Conservation (phyloP, 768 basidiomycete genomes). For the Termitomyces sp. region DNA sequence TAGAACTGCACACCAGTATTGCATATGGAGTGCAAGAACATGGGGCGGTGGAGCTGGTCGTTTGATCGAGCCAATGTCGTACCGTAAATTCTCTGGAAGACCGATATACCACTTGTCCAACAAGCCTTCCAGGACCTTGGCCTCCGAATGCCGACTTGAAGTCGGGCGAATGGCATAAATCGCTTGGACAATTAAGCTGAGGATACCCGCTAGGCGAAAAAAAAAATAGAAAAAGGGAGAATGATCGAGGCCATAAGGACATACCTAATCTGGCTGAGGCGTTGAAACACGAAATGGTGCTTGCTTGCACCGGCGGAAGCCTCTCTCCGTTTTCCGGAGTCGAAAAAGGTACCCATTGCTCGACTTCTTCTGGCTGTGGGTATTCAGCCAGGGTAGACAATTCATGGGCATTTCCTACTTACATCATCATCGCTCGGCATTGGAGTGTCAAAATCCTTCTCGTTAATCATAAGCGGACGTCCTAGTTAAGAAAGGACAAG, state of each 20-base stretch:
- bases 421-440: conserved; percentile 60
- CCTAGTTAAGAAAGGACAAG: conserved; percentile 27
- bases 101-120: conserved; percentile 75
- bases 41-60: conserved; percentile 49
- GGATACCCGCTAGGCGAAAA: conserved; percentile 48
- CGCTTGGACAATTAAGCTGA: conserved; percentile 61
- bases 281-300: conserved; percentile 69
- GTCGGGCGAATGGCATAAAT: conserved; percentile 63
- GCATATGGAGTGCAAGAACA: conserved; percentile 73
- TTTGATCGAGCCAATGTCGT: conserved; percentile 45
- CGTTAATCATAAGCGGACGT: conserved; percentile 68
- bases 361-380: conserved; percentile 57
- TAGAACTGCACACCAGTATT: conserved; percentile 78
- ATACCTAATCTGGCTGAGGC: conserved; percentile 67
- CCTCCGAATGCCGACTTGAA: conserved; percentile 52
- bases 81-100: conserved; percentile 62
- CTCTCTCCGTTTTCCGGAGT: conserved; percentile 20
- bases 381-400: background rate
- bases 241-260: conserved; percentile 17
- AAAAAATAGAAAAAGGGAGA: conserved; percentile 6
- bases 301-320: conserved; percentile 34
- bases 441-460: conserved; percentile 70
- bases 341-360: conserved; percentile 38
- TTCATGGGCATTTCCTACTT: conserved; percentile 9
- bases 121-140: conserved; percentile 48